A percentile compares a stretch with the other conserved stretches of the same genome.
Evolutionary conservation across 2,329 filamentous ascomycete species (phyloP).

Genomic region (Aspergillus hortae): DNA sequence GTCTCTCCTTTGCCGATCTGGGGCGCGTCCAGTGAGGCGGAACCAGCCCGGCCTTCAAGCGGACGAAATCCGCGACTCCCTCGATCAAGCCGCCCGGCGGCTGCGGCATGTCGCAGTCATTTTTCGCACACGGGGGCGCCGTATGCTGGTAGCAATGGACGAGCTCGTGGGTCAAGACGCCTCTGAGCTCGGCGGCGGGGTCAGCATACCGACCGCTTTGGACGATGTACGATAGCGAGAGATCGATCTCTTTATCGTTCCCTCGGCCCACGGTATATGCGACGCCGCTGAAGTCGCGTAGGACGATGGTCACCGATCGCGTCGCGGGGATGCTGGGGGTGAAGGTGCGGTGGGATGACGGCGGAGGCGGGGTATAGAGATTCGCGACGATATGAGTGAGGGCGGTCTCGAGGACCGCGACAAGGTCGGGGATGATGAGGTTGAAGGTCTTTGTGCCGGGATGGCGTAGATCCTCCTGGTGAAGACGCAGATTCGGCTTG

Average conservation of each 20-base stretch:
- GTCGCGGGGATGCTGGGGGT: constrained; percentile 55
- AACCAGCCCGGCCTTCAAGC: constrained; percentile 66
- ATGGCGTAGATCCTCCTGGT: constrained; percentile 46
- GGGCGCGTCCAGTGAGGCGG: constrained; percentile 78
- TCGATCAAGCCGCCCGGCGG: constrained; percentile 76
- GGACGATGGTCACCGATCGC: constrained; percentile 77
- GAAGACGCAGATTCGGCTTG: constrained; percentile 34
- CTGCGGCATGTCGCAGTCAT: constrained; percentile 13
- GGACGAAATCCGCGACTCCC: constrained; percentile 90
- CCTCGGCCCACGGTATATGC: constrained; percentile 83
- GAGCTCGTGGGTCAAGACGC: constrained; percentile 86
- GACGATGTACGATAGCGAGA: constrained; percentile 72
- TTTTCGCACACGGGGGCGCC: constrained; percentile 43
- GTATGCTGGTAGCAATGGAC: constrained; percentile 93
- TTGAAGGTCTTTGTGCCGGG: constrained; percentile 56
- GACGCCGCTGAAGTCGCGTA: constrained; percentile 76
- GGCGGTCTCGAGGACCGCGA: constrained; percentile 57
- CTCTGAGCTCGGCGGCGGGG: constrained; percentile 62
- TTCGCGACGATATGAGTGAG: constrained; percentile 66
- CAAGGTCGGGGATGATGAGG: constrained; percentile 58
- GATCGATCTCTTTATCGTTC: constrained; percentile 91
- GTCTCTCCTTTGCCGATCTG: constrained; percentile 41
- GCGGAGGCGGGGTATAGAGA: constrained; percentile 56
- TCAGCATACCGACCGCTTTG: constrained; percentile 20
- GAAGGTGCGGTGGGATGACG: constrained; percentile 18